Conservation (phyloP, 768 basidiomycete genomes). For the Boletus sensibilis region DNA sequence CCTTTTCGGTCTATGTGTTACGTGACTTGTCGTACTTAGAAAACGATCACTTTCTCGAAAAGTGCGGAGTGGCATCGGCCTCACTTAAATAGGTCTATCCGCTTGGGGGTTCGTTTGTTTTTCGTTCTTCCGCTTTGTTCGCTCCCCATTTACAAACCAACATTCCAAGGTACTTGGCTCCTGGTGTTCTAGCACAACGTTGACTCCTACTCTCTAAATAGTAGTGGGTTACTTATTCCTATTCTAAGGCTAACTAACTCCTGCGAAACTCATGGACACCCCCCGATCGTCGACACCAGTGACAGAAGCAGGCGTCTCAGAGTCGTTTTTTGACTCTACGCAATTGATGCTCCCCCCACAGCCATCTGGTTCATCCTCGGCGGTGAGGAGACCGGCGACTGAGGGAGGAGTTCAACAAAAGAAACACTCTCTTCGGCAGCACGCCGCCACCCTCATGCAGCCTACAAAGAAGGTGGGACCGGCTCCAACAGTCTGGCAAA, state of each 20-base stretch:
- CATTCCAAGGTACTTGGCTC: conserved; percentile 1
- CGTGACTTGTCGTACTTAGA: background rate
- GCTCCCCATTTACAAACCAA: background rate
- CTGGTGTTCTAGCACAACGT: background rate
- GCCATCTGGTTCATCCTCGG: conserved; percentile 10
- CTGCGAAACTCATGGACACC: conserved; percentile 15
- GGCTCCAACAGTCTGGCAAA: conserved; percentile 44
- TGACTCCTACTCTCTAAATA: background rate
- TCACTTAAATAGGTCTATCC: conserved; percentile 9
- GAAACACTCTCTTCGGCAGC: conserved; percentile 13
- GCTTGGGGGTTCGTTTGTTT: no score
- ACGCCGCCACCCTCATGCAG: conserved; percentile 32
- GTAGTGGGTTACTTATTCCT: conserved; percentile 9
- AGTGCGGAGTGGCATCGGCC: background rate
- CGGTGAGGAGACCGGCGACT: conserved; percentile 8
- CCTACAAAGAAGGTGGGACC: conserved; percentile 39
- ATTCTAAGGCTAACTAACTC: background rate
- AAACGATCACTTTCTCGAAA: background rate
- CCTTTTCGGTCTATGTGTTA: conserved; percentile 6
- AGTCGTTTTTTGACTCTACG: conserved; percentile 2
- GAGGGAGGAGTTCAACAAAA: conserved; percentile 5
- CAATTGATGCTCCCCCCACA: conserved; percentile 4
- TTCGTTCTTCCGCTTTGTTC: background rate
- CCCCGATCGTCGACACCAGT: conserved; percentile 13
- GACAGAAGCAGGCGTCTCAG: conserved; percentile 8